phyloP scores from a whole-genome alignment of 805 yeast genomes.

The Lipomyces mesembrius region DNA sequence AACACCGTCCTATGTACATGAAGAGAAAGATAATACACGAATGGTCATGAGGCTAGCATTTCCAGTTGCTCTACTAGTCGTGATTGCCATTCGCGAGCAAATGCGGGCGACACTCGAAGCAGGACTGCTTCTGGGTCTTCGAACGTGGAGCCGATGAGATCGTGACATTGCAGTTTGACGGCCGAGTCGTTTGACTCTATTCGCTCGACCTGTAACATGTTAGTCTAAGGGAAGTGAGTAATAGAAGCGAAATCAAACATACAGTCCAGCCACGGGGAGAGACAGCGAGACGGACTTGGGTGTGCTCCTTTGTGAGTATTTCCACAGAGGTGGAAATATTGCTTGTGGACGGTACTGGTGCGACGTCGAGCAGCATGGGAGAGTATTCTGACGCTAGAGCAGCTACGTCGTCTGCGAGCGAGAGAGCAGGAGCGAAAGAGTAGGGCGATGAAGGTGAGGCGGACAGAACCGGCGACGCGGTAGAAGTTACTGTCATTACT shows the following conservation, averaged over 20 bases:
- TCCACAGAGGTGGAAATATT: constrained; percentile 15
- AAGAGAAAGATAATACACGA: neutral
- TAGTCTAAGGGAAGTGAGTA: no score
- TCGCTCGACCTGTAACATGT: constrained; percentile 13
- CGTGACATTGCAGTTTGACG: neutral
- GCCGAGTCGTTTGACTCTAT: neutral
- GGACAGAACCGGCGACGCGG: neutral
- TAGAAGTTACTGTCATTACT: neutral
- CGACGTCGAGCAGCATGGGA: constrained; percentile 13
- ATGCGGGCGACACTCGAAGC: constrained; percentile 25
- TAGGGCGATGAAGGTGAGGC: neutral
- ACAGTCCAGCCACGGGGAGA: constrained; percentile 33
- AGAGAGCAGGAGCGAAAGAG: neutral
- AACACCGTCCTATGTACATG: neutral
- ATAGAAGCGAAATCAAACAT: neutral
- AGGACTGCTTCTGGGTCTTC: constrained; percentile 26
- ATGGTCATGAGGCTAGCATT: neutral
- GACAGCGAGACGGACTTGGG: constrained; percentile 18
- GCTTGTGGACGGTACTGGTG: constrained; percentile 9
- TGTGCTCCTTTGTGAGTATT: constrained; percentile 24
- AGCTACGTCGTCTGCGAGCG: constrained; percentile 14
- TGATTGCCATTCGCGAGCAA: constrained; percentile 29
- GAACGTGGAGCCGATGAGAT: constrained; percentile 24
- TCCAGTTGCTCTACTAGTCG: constrained; percentile 18
- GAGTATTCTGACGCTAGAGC: constrained; percentile 20